Evolutionary conservation across 2,329 filamentous ascomycete genomes (phyloP), one percentile per base, ranked within the genome.

Genomic region (Ascochyta rabiei): DNA sequence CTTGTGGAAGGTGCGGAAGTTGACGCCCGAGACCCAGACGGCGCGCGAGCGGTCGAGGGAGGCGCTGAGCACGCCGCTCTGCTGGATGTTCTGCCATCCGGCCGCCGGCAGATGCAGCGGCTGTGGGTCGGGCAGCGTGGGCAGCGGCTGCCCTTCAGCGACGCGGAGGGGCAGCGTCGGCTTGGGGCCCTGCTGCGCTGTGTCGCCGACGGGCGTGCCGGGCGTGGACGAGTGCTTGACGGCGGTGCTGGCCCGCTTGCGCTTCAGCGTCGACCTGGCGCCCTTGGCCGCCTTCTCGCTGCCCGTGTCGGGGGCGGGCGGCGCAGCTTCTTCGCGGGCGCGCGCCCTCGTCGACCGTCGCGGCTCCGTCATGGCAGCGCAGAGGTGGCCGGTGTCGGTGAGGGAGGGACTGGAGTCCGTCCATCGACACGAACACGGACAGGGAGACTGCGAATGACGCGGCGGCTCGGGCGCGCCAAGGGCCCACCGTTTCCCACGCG

Each of bases 51-150:
- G 83, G 44, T 84, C 77, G 23, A 95, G 81, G 2, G 90, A 91
- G 63, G 92, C 88, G 65, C 84, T 81, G 53, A 93, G 79, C 18
- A 93, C 89, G 62, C 88, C 89, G 75, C 90, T 91, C 71, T 91
- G 88, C 52, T 86, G 83, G 35, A 93, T 81, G 21, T 85, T 85
- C 75, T 93, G 90, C 68, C 87, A 93, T 13, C 91, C 88, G 60
- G 82, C 83, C 4, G 76, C 69, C 0, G 87, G 77, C 6, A 93
- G 78, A 57, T 87, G 81, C 7, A 84, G 81, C 0, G 86, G 76
- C 70, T 95, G 90, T 15, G 86, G 80, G 43, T 84, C 81, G 62
- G 87, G 82, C 13, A 92, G 82, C 0, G 87, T 90, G 2, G 90
- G 90, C 28, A 93, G 77, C 15, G 89, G 86, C 66, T 88, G 85